phyloP scores from a whole-genome alignment of 192 early-diverging fungal species.

The Entomortierella lignicola region DNA sequence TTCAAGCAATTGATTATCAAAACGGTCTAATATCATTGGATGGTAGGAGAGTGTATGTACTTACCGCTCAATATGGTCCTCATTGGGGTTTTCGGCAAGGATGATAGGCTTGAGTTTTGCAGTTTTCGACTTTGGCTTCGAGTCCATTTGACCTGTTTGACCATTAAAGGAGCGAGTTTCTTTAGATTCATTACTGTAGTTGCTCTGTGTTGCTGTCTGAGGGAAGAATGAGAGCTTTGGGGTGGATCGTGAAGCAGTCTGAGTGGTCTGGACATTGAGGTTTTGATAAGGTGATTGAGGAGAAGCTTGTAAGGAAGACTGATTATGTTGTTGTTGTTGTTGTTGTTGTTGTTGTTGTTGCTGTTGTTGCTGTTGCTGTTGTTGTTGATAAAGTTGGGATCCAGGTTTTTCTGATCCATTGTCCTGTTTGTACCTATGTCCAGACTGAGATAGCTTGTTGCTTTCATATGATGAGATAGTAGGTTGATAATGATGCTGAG shows the following conservation, averaged over 20 bases:
- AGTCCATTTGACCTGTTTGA: slow-evolving; percentile 27
- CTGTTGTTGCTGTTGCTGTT: slow-evolving; percentile 15
- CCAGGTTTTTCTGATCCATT: not conserved
- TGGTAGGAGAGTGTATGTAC: not conserved
- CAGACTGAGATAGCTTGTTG: not conserved
- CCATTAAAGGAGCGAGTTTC: slow-evolving; percentile 52
- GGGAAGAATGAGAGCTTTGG: slow-evolving; percentile 43
- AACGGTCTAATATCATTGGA: slow-evolving; percentile 1
- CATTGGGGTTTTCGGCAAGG: slow-evolving; percentile 25
- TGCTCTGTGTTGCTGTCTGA: slow-evolving; percentile 23
- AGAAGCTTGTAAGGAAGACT: not conserved
- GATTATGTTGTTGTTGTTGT: not conserved
- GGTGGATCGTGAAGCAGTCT: slow-evolving; percentile 41
- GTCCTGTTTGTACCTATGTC: not conserved
- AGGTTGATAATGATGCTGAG: not conserved
- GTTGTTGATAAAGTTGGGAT: slow-evolving; percentile 11
- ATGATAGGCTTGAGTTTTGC: slow-evolving; percentile 45
- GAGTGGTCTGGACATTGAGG: slow-evolving; percentile 34
- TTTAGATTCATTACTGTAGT: slow-evolving; percentile 42
- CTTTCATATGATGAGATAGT: slow-evolving; percentile 2
- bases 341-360: slow-evolving; percentile 1
- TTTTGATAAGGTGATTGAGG: slow-evolving; percentile 28
- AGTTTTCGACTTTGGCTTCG: slow-evolving; percentile 47
- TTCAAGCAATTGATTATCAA: not conserved
- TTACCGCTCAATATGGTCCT: slow-evolving; percentile 52